Evolutionary conservation across 108 stramenopile genomes (phyloP).

Genomic region (Seminavis robusta): DNA sequence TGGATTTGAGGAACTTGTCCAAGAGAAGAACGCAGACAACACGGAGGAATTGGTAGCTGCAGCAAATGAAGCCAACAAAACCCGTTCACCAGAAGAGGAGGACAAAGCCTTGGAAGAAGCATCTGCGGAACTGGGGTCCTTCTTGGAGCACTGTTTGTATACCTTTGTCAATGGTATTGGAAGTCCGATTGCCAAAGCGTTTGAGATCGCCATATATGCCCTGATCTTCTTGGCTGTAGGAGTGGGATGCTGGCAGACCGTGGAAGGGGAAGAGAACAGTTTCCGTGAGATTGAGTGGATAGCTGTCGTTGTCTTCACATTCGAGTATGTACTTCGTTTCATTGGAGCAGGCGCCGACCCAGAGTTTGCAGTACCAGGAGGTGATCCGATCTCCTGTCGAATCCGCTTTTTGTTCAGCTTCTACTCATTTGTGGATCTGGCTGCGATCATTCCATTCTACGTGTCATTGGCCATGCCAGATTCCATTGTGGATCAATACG

Average conservation of each 20-base stretch:
- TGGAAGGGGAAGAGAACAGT: constrained; percentile 56
- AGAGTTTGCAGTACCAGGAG: constrained; percentile 45
- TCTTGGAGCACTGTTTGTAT: constrained; percentile 34
- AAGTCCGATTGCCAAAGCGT: constrained; percentile 34
- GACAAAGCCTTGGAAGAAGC: not conserved
- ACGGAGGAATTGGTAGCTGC: constrained; percentile 39
- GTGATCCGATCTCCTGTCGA: constrained; percentile 27
- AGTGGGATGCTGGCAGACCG: constrained; percentile 69
- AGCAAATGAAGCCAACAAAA: not conserved
- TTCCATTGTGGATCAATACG: constrained; percentile 72
- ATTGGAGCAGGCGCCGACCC: constrained; percentile 74
- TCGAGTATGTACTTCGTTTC: constrained; percentile 82
- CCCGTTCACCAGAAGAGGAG: not conserved
- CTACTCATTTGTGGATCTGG: constrained; percentile 83
- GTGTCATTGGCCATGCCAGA: constrained; percentile 51
- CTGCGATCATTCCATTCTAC: constrained; percentile 87
- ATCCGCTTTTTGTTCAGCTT: constrained; percentile 73
- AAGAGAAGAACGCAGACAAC: constrained; percentile 62
- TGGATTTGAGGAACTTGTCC: constrained; percentile 84
- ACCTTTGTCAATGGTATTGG: constrained; percentile 71
- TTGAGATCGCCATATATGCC: constrained; percentile 67
- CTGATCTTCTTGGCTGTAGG: constrained; percentile 60
- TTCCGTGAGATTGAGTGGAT: constrained; percentile 59
- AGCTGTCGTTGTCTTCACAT: constrained; percentile 84
- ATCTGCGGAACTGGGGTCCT: not conserved